Evolutionary conservation across 2,329 filamentous ascomycete genomes (phyloP).

Genomic region (Hypoxylon sp.): DNA sequence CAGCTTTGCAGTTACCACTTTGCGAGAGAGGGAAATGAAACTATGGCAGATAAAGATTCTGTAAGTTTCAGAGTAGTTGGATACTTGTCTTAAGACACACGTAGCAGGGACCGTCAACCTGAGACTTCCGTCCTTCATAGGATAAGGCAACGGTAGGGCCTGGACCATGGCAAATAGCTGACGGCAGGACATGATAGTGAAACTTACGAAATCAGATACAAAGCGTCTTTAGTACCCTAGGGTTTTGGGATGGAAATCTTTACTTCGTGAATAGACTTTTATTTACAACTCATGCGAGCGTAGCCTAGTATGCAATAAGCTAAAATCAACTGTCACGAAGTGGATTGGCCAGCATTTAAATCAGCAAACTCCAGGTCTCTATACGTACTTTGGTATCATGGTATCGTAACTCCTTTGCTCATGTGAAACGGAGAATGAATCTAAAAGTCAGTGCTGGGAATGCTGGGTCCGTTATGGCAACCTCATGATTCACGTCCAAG

Average conservation of each 20-base stretch:
- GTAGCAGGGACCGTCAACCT: not conserved
- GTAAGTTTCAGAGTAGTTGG: not conserved
- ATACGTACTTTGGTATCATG: constrained; percentile 38
- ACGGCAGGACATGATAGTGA: not conserved
- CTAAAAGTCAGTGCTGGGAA: constrained; percentile 80
- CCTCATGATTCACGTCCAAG: constrained; percentile 84
- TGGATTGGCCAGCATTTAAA: constrained; percentile 1
- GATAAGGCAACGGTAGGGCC: not conserved
- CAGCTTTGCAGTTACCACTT: not conserved
- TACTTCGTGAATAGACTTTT: not conserved
- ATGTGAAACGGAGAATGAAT: constrained; percentile 66
- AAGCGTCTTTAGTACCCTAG: not conserved
- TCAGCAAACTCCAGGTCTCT: not conserved
- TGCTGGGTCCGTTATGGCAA: constrained; percentile 93
- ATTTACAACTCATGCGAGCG: constrained; percentile 2
- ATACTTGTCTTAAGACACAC: not conserved
- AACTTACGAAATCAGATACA: not conserved
- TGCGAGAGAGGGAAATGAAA: not conserved
- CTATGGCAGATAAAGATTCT: not conserved
- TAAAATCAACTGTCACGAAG: not conserved
- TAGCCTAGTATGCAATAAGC: not conserved
- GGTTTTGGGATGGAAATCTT: not conserved
- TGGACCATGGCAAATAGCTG: not conserved
- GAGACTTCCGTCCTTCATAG: not conserved
- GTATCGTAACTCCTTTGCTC: constrained; percentile 30